Evolutionary conservation across 2,329 filamentous ascomycete species (phyloP).

Genomic region (Sporothrix luriei): DNA sequence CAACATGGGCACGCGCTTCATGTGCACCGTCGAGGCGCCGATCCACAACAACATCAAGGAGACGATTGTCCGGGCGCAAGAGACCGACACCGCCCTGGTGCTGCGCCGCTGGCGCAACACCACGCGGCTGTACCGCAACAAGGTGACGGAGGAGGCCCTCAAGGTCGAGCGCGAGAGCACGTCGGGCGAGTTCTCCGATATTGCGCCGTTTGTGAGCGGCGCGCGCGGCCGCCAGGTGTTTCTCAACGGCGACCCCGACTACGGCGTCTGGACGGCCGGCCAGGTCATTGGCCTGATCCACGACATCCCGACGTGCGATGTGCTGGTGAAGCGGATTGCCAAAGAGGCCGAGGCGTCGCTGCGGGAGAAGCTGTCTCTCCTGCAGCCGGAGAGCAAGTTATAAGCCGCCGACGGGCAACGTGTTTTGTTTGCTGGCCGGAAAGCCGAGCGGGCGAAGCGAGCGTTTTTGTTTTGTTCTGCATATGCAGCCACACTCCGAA

Average conservation of each 20-base stretch:
- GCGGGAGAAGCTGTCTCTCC: slow-evolving; percentile 59
- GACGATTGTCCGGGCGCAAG: slow-evolving; percentile 81
- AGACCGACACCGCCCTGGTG: slow-evolving; percentile 88
- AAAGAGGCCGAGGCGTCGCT: slow-evolving; percentile 71
- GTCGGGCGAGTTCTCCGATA: slow-evolving; percentile 85
- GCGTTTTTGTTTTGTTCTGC: not conserved
- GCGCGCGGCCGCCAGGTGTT: slow-evolving; percentile 91
- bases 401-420: slow-evolving; percentile 41
- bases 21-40: slow-evolving; percentile 92
- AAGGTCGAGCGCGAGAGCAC: slow-evolving; percentile 81
- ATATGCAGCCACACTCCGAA: not conserved
- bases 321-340: slow-evolving; percentile 71
- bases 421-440: not conserved
- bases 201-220: slow-evolving; percentile 84
- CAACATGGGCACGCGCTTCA: slow-evolving; percentile 98
- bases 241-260: slow-evolving; percentile 85
- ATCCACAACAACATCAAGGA: slow-evolving; percentile 94
- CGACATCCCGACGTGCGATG: slow-evolving; percentile 76
- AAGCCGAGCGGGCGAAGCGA: not conserved
- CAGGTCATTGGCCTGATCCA: slow-evolving; percentile 91
- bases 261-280: slow-evolving; percentile 93
- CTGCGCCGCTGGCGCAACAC: slow-evolving; percentile 93
- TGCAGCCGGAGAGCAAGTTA: slow-evolving; percentile 62
- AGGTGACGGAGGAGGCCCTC: slow-evolving; percentile 77
- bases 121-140: slow-evolving; percentile 83